Percentiles rank a stretch among this genome's conserved stretches.
phyloP scores from a whole-genome alignment of 768 basidiomycete species.

The Amyloporia xantha region DNA sequence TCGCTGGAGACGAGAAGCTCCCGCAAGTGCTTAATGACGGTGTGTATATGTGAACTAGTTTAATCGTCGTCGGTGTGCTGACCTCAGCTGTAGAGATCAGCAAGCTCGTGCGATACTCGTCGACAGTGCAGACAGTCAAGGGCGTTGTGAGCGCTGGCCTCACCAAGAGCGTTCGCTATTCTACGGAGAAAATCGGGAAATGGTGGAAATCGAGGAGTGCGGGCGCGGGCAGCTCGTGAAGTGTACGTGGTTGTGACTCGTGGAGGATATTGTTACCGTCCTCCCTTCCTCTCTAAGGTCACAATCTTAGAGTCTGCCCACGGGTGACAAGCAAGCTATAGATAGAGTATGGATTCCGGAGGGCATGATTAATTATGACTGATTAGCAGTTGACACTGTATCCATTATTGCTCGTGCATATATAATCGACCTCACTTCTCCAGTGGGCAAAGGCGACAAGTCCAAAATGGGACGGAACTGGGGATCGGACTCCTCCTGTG shows the following conservation, averaged over 20 bases:
- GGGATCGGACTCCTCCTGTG: no score
- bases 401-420: constrained; percentile 1
- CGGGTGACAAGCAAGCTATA: neutral
- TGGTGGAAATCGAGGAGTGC: constrained; percentile 50
- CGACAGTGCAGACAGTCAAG: constrained; percentile 79
- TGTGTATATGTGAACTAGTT: constrained; percentile 19
- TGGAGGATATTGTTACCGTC: no score
- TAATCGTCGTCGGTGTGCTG: neutral
- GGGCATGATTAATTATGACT: neutral
- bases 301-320: no score
- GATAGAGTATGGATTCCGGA: neutral
- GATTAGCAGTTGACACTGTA: constrained; percentile 1
- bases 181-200: constrained; percentile 72
- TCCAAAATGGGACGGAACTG: no score
- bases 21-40: constrained; percentile 47
- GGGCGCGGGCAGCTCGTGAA: constrained; percentile 3
- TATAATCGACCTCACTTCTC: constrained; percentile 1
- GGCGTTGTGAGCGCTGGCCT: constrained; percentile 80
- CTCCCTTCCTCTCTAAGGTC: no score
- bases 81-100: constrained; percentile 52
- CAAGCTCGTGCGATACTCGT: constrained; percentile 74
- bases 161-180: constrained; percentile 72
- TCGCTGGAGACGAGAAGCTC: constrained; percentile 61
- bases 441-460: no score
- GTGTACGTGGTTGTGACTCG: no score